Conservation (phyloP, 1,139 yeast genomes). For the Sugiyamaella grinbergsii region DNA sequence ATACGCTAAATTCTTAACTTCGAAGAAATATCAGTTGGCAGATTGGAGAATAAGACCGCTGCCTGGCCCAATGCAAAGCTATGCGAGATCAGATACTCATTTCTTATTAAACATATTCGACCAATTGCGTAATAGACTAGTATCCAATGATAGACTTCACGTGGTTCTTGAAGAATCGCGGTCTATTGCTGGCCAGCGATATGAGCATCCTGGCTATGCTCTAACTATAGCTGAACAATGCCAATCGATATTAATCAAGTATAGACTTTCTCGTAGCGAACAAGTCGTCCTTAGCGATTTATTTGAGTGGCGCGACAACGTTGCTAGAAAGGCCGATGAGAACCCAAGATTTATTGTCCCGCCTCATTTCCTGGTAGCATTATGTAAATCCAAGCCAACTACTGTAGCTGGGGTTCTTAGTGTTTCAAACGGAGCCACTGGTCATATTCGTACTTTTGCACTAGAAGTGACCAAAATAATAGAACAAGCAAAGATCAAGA, state of each 20-base stretch:
- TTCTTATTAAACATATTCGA: conserved; percentile 81
- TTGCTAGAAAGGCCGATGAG: conserved; percentile 80
- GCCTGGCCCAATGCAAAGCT: conserved; percentile 71
- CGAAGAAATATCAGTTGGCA: conserved; percentile 92
- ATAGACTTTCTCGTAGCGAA: conserved; percentile 61
- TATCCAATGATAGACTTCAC: conserved; percentile 54
- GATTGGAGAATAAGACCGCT: conserved; percentile 96
- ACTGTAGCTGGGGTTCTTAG: conserved; percentile 59
- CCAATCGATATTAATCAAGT: conserved; percentile 56
- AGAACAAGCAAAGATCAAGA: conserved; percentile 28
- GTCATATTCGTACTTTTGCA: conserved; percentile 59
- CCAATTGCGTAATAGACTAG: conserved; percentile 63
- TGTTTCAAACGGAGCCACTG: conserved; percentile 55
- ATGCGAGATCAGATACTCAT: conserved; percentile 96
- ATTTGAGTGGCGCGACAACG: conserved; percentile 78
- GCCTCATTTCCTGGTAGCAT: conserved; percentile 68
- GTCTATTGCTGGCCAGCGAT: conserved; percentile 76
- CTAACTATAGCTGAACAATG: conserved; percentile 33
- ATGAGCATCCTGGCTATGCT: conserved; percentile 54
- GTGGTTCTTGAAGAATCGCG: conserved; percentile 77
- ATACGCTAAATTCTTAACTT: conserved; percentile 81
- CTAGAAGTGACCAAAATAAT: conserved; percentile 60
- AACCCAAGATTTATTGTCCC: conserved; percentile 83
- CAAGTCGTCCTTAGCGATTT: conserved; percentile 61
- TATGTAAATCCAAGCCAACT: conserved; percentile 61